Evolutionary conservation across 306 rosid genomes (phyloP).

Genomic region (Pterocarpus macrocarpus): DNA sequence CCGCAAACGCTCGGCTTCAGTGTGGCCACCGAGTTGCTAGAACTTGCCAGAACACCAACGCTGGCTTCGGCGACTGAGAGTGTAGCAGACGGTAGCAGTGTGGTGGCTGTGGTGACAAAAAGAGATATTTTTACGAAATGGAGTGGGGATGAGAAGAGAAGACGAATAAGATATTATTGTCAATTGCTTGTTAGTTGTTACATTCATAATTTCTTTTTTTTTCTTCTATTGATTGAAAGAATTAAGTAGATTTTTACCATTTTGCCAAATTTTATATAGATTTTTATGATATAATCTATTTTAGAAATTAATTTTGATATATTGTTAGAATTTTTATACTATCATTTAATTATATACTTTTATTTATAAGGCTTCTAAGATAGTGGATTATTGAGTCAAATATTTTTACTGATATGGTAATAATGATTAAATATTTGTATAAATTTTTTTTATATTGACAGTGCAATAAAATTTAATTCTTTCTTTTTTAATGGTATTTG

Average conservation of each 20-base stretch:
- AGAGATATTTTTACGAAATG: slow-evolving; percentile 45
- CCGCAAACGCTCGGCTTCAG: slow-evolving; percentile 33
- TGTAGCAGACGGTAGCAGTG: slow-evolving; percentile 67
- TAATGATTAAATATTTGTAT: too few species aligned
- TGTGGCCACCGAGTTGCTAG: slow-evolving; percentile 48
- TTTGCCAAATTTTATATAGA: not conserved
- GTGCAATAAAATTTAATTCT: too few species aligned
- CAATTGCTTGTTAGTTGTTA: not conserved
- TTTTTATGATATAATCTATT: too few species aligned
- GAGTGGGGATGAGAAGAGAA: not conserved
- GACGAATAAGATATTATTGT: slow-evolving; percentile 13
- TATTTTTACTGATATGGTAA: too few species aligned
- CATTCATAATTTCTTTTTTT: not conserved
- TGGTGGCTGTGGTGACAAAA: slow-evolving; percentile 23
- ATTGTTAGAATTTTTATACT: too few species aligned
- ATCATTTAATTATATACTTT: too few species aligned
- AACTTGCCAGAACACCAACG: slow-evolving; percentile 46
- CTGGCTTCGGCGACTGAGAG: slow-evolving; percentile 57
- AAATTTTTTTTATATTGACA: too few species aligned
- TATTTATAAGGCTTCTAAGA: too few species aligned
- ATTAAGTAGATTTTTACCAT: too few species aligned
- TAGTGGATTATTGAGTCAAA: too few species aligned
- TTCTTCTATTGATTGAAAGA: not conserved
- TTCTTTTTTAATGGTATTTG: too few species aligned
- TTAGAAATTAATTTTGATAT: too few species aligned